phyloP scores from a whole-genome alignment of 148 eudicot species.

The Fagopyrum esculentum region DNA sequence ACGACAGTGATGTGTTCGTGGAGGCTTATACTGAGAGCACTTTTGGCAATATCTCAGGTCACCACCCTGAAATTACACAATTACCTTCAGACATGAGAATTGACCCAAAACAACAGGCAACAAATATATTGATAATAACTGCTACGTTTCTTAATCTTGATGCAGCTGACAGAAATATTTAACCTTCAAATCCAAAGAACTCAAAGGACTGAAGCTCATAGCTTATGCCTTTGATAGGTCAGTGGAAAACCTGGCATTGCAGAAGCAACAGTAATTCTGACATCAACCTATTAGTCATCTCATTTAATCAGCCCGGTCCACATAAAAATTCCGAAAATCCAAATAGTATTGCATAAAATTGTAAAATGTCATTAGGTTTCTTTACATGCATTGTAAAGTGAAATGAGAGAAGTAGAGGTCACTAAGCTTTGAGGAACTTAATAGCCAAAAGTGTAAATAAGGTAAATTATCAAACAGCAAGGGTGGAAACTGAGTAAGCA shows the following conservation, averaged over 20 bases:
- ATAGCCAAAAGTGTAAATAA: neutral
- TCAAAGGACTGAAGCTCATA: neutral
- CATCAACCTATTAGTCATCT: neutral
- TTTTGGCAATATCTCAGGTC: slow-evolving; percentile 95
- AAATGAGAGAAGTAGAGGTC: neutral
- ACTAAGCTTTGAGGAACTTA: neutral
- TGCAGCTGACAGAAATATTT: neutral
- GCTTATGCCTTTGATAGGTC: neutral
- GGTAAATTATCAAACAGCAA: neutral
- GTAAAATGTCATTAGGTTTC: neutral
- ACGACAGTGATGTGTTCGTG: slow-evolving; percentile 98
- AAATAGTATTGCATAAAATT: neutral
- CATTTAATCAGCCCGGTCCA: neutral
- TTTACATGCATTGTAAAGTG: neutral
- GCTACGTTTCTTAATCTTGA: neutral
- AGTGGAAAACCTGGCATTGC: neutral
- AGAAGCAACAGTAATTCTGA: neutral
- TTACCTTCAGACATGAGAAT: slow-evolving; percentile 2
- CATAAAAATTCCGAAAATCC: neutral
- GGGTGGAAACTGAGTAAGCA: neutral
- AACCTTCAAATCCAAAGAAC: neutral
- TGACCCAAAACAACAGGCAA: neutral
- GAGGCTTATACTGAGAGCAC: slow-evolving; percentile 90
- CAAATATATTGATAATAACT: neutral
- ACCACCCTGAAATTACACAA: slow-evolving; percentile 59